Percentiles rank a stretch among this genome's conserved stretches.
Conservation (phyloP, 1,284 basidiomycete genomes). For the Ustilago vetiveriae region DNA sequence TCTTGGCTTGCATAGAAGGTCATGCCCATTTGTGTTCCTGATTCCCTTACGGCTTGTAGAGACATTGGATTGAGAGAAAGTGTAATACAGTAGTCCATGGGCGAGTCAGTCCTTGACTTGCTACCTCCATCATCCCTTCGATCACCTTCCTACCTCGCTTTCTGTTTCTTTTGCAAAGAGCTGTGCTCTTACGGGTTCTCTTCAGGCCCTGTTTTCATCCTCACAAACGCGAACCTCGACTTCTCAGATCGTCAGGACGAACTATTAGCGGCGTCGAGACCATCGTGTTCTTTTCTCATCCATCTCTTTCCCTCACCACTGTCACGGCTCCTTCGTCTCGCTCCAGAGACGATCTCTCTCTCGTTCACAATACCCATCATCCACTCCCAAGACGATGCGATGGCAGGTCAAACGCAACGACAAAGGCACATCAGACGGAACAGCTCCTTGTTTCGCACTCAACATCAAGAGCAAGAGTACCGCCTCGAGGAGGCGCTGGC, state of each 20-base stretch:
- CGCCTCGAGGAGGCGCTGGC: conserved; percentile 30
- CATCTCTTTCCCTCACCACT: neutral
- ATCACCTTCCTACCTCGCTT: conserved; percentile 3
- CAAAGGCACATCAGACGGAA: conserved; percentile 8
- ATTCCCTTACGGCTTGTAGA: neutral
- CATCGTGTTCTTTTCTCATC: conserved; percentile 1
- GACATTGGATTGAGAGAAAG: no score
- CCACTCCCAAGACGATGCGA: conserved; percentile 29
- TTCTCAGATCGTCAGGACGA: conserved; percentile 28
- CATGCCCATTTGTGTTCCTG: conserved; percentile 3
- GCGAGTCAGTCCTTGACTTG: neutral
- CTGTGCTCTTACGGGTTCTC: conserved; percentile 33
- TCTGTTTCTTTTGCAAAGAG: conserved; percentile 34
- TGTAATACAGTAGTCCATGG: no score
- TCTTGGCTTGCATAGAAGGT: conserved; percentile 11
- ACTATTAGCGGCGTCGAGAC: conserved; percentile 5
- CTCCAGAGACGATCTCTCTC: conserved; percentile 14
- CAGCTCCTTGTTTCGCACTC: neutral
- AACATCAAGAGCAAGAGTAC: conserved; percentile 5
- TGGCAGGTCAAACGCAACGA: conserved; percentile 17
- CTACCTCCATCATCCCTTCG: conserved; percentile 24
- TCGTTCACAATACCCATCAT: conserved; percentile 19
- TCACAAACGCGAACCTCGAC: conserved; percentile 14
- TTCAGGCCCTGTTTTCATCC: conserved; percentile 5
- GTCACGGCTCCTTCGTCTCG: conserved; percentile 9